These are phyloP conservation scores for Aechmea fasciata DNA, from an alignment of 176 grass and related monocot species.

Conservation along the genomic window DNA sequence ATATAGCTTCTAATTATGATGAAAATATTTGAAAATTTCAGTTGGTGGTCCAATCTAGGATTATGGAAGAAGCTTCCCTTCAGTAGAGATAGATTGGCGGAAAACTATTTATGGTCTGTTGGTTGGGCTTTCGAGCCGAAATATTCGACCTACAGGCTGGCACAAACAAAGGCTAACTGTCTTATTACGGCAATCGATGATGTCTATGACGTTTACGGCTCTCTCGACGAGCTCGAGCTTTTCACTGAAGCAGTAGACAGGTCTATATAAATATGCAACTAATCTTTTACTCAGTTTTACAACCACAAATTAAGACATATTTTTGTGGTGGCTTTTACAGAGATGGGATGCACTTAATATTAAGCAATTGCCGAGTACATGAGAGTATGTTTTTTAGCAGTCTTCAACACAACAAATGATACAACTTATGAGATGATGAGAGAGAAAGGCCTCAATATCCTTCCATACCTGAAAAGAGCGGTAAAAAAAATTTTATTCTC, in stretches of 20 bases:
- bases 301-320: no score
- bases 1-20: neutral
- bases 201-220: conserved; percentile 21
- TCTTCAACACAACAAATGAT: conserved; percentile 13
- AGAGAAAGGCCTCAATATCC: conserved; percentile 6
- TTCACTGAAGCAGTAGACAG: conserved; percentile 17
- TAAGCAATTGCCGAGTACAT: conserved; percentile 16
- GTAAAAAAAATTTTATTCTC: neutral
- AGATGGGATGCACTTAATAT: conserved; percentile 22
- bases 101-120: conserved; percentile 12
- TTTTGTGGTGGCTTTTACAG: neutral
- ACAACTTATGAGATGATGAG: neutral
- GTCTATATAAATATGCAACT: neutral
- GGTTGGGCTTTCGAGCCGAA: conserved; percentile 7
- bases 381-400: conserved; percentile 5
- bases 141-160: neutral
- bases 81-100: conserved; percentile 11
- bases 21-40: neutral
- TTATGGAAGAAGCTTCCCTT: conserved; percentile 18
- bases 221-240: conserved; percentile 25
- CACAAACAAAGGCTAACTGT: neutral
- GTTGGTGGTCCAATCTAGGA: conserved; percentile 23
- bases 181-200: conserved; percentile 14
- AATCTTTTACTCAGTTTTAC: neutral
- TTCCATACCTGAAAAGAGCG: conserved; percentile 16